Evolutionary conservation across 73 alveolate genomes (phyloP).

Genomic region (Effrenium voratum): DNA sequence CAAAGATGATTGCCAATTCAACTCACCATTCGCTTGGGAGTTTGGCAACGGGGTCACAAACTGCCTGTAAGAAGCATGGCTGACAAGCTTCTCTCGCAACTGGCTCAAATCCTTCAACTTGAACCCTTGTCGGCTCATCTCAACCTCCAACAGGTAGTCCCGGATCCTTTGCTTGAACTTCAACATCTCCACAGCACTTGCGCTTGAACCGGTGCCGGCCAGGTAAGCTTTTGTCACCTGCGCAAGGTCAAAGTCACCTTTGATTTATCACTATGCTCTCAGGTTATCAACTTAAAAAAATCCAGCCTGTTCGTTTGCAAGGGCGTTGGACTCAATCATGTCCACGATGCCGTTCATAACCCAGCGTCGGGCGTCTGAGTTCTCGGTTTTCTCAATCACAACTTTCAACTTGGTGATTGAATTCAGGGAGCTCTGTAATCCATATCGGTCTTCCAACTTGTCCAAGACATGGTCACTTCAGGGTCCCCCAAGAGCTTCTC

Average conservation of each 20-base stretch:
- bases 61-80: conserved; percentile 8
- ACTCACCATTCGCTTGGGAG: neutral
- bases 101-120: neutral
- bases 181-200: neutral
- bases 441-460: neutral
- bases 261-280: neutral
- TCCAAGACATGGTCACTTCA: neutral
- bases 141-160: neutral
- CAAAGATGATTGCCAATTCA: neutral
- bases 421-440: neutral
- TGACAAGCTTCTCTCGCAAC: conserved; percentile 5
- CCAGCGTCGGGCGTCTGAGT: neutral
- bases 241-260: neutral
- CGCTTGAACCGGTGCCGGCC: neutral
- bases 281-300: neutral
- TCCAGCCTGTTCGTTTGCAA: conserved; percentile 8
- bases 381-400: neutral
- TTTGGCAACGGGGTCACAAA: conserved; percentile 24
- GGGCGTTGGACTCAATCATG: neutral
- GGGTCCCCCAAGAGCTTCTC: neutral
- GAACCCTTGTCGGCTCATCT: neutral
- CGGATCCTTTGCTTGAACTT: neutral
- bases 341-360: conserved; percentile 3
- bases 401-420: neutral
- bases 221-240: conserved; percentile 13